Evolutionary conservation across 306 rosid genomes (phyloP).

Genomic region (Castanea sativa): DNA sequence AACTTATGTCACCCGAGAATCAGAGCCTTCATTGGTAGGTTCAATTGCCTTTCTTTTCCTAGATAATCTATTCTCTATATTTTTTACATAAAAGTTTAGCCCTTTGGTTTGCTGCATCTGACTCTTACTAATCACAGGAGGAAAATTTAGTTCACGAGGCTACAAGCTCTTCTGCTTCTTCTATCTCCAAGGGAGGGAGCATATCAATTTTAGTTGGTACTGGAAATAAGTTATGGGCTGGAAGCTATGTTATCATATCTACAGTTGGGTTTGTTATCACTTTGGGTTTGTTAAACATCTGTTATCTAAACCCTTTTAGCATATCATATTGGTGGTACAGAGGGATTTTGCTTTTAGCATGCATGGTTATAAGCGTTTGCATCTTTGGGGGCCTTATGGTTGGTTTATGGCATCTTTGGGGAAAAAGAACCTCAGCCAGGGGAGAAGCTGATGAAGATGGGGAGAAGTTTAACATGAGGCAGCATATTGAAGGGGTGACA

Average conservation of each 20-base stretch:
- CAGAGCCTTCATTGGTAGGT: constrained; percentile 77
- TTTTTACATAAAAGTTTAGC: background rate
- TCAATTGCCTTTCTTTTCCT: constrained; percentile 7
- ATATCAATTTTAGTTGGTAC: constrained; percentile 86
- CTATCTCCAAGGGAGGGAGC: constrained; percentile 37
- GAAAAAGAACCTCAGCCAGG: constrained; percentile 29
- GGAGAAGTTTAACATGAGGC: constrained; percentile 21
- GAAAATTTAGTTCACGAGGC: constrained; percentile 53
- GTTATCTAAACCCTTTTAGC: constrained; percentile 58
- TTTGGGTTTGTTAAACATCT: constrained; percentile 46
- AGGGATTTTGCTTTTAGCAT: constrained; percentile 58
- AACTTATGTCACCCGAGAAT: constrained; percentile 75
- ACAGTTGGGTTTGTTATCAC: constrained; percentile 59
- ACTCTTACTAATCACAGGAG: constrained; percentile 50
- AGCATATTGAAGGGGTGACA: constrained; percentile 18
- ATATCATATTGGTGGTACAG: constrained; percentile 76
- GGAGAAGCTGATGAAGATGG: constrained; percentile 21
- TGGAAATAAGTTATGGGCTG: constrained; percentile 78
- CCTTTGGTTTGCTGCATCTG: constrained; percentile 22
- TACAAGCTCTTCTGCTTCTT: constrained; percentile 40
- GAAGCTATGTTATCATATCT: constrained; percentile 70
- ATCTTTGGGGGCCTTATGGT: constrained; percentile 77
- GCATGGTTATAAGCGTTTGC: constrained; percentile 66
- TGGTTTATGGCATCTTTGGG: constrained; percentile 75
- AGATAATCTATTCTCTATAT: background rate